Evolutionary conservation across 225 moss, liverwort and hornwort species (phyloP).

Genomic region (Asterella californica): DNA sequence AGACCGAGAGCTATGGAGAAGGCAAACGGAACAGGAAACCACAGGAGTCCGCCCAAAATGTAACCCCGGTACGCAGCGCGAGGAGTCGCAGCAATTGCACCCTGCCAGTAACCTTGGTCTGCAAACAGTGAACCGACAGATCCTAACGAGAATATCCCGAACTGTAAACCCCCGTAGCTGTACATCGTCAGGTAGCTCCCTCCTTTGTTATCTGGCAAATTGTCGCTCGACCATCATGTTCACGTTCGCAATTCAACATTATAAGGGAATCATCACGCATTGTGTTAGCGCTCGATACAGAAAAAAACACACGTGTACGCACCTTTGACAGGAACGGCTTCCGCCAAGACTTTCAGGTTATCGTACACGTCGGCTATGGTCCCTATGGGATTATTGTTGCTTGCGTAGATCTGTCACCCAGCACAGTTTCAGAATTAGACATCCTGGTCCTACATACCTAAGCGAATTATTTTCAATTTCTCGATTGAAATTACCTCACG

Average conservation of each 20-base stretch:
- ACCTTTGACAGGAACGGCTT: constrained; percentile 34
- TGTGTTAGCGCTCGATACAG: too few species aligned
- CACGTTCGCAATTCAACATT: not conserved
- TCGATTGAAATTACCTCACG: too few species aligned
- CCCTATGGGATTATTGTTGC: constrained; percentile 24
- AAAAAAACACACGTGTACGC: not conserved
- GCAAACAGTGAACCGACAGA: constrained; percentile 25
- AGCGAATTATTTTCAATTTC: too few species aligned
- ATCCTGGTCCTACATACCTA: too few species aligned
- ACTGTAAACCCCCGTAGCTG: constrained; percentile 28
- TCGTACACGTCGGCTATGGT: constrained; percentile 28
- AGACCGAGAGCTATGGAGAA: constrained; percentile 35
- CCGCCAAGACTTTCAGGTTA: constrained; percentile 15
- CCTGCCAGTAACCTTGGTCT: constrained; percentile 43
- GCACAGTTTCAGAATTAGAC: not conserved
- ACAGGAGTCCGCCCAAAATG: constrained; percentile 31
- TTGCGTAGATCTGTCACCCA: constrained; percentile 27
- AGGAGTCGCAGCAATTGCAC: constrained; percentile 33
- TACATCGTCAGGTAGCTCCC: constrained; percentile 38
- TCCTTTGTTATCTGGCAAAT: constrained; percentile 29
- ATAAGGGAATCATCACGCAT: too few species aligned
- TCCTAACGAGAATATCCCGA: constrained; percentile 22
- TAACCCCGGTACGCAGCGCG: constrained; percentile 30
- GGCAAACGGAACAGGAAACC: constrained; percentile 33
- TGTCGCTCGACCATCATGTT: not conserved